A percentile compares a stretch with the other conserved stretches of the same genome.
phyloP scores from a whole-genome alignment of 2,329 filamentous ascomycete species.

The Claviceps pazoutovae region DNA sequence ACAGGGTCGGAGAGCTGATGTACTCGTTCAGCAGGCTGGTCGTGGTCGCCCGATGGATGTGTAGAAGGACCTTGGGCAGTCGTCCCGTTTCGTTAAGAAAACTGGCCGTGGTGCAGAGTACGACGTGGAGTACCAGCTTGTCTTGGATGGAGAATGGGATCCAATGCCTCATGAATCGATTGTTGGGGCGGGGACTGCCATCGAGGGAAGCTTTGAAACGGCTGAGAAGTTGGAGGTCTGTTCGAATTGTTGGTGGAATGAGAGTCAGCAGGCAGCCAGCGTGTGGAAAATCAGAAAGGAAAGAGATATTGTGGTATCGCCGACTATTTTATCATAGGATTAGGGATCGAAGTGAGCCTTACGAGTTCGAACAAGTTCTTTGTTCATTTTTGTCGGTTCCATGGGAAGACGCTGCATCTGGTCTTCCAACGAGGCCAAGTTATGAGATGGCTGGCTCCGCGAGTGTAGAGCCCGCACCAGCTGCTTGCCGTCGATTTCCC shows the following conservation, averaged over 20 bases:
- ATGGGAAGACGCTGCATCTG: slow-evolving; percentile 28
- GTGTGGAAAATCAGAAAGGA: too few species aligned
- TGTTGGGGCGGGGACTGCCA: slow-evolving; percentile 29
- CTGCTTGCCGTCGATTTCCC: slow-evolving; percentile 14
- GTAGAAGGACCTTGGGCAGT: slow-evolving; percentile 27
- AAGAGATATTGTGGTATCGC: neutral
- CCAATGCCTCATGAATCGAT: slow-evolving; percentile 32
- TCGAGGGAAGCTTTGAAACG: slow-evolving; percentile 38
- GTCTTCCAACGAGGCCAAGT: slow-evolving; percentile 18
- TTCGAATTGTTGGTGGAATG: neutral
- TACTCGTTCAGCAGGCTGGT: slow-evolving; percentile 34
- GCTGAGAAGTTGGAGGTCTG: slow-evolving; percentile 33
- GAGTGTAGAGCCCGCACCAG: slow-evolving; percentile 13
- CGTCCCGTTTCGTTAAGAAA: slow-evolving; percentile 36
- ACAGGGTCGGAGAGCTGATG: slow-evolving; percentile 21
- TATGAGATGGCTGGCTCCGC: slow-evolving; percentile 8
- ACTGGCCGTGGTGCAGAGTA: slow-evolving; percentile 36
- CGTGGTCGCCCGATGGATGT: slow-evolving; percentile 28
- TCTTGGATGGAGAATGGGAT: slow-evolving; percentile 34
- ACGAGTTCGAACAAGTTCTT: slow-evolving; percentile 35
- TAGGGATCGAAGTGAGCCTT: slow-evolving; percentile 2
- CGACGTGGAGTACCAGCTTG: slow-evolving; percentile 33
- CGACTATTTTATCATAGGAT: neutral
- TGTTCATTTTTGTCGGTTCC: slow-evolving; percentile 27
- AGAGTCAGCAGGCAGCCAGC: neutral